A percentile compares a stretch with the other conserved stretches of the same genome.
phyloP scores from a whole-genome alignment of 2,329 filamentous ascomycete species.

The Passalora sequoiae region DNA sequence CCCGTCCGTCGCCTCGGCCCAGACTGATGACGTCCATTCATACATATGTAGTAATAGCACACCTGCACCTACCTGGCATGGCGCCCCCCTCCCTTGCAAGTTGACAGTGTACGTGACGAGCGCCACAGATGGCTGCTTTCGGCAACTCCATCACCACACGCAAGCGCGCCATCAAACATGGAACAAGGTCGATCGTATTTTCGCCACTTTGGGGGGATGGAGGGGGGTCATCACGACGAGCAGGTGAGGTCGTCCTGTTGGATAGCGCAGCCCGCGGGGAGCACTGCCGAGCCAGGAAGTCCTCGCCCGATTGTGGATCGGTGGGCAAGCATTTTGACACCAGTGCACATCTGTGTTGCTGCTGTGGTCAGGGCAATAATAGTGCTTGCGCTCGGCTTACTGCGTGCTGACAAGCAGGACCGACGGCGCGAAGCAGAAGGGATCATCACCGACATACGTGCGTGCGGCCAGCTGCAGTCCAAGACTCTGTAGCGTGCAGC shows the following conservation, averaged over 20 bases:
- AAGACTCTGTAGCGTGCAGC: too few relatives aligned
- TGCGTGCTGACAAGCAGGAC: neutral
- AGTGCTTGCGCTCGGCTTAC: neutral
- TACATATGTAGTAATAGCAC: neutral
- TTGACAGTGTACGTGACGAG: conserved; percentile 2
- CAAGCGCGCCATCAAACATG: neutral
- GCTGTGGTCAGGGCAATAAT: too few relatives aligned
- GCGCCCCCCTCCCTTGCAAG: neutral
- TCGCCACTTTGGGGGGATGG: neutral
- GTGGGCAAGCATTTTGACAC: conserved; percentile 10
- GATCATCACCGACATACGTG: too few relatives aligned
- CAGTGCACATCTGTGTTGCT: neutral
- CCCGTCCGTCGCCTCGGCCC: neutral
- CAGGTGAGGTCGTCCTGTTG: conserved; percentile 5
- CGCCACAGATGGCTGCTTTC: neutral
- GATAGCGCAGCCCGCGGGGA: neutral
- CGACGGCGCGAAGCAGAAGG: neutral
- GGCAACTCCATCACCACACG: neutral
- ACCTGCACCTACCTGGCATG: too few relatives aligned
- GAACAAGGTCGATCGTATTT: neutral
- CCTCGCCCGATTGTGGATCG: conserved; percentile 4
- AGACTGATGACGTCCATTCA: too few relatives aligned
- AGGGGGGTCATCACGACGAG: neutral
- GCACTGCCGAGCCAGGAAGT: conserved; percentile 1
- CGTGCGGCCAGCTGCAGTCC: too few relatives aligned